A percentile compares a stretch with the other conserved stretches of the same genome.
Evolutionary conservation across 495 filamentous ascomycete species (phyloP).

Genomic region (Talaromyces trachyspermus): DNA sequence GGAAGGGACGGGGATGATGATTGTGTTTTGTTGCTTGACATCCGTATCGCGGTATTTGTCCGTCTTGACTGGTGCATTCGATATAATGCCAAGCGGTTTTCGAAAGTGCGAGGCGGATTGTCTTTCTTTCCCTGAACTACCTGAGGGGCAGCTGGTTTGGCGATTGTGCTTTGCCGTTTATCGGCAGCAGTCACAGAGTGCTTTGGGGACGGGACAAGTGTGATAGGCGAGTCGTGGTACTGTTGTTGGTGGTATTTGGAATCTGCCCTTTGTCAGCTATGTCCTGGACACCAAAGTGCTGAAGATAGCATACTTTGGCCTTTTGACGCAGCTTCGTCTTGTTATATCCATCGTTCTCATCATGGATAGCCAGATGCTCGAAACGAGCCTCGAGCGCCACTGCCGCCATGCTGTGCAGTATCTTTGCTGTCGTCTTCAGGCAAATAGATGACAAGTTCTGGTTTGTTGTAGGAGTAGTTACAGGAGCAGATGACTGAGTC

Average conservation of each 20-base stretch:
- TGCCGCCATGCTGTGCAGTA: conserved; percentile 48
- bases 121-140: conserved; percentile 72
- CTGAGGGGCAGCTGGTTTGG: no score
- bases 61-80: neutral
- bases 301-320: conserved; percentile 56
- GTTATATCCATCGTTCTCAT: conserved; percentile 60
- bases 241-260: conserved; percentile 48
- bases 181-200: no score
- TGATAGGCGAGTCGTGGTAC: no score
- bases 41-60: neutral
- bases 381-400: conserved; percentile 67
- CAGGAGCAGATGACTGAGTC: no score
- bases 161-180: no score
- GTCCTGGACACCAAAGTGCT: conserved; percentile 44
- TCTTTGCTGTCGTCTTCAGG: no score
- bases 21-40: neutral
- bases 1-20: neutral
- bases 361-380: conserved; percentile 72
- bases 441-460: no score
- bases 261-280: conserved; percentile 40
- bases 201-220: no score
- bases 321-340: conserved; percentile 48
- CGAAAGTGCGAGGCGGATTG: conserved; percentile 65
- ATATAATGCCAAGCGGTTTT: conserved; percentile 9
- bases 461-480: no score